A percentile compares a stretch with the other conserved stretches of the same genome.
phyloP scores from a whole-genome alignment of 1,139 yeast genomes.

The Suhomyces coccinellae region DNA sequence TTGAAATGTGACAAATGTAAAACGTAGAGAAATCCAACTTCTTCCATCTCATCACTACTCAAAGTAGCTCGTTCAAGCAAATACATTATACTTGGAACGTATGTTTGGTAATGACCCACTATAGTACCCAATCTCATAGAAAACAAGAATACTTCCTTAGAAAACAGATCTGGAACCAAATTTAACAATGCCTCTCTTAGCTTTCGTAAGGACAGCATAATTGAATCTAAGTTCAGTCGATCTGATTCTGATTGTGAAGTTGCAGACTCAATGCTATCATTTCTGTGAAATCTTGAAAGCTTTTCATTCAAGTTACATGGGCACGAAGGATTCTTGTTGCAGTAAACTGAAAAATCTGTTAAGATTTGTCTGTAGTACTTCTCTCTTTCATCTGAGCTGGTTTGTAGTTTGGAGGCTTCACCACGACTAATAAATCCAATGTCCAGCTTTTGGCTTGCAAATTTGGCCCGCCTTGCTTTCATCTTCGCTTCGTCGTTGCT shows the following conservation, averaged over 20 bases:
- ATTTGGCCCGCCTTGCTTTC: background rate
- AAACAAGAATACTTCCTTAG: constrained; percentile 49
- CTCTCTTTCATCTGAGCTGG: constrained; percentile 40
- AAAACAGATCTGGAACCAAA: constrained; percentile 37
- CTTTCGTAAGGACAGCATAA: constrained; percentile 39
- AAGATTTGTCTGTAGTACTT: constrained; percentile 40
- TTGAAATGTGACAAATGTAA: constrained; percentile 53
- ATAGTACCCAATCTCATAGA: constrained; percentile 50
- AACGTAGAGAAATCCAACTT: constrained; percentile 40
- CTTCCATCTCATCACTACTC: constrained; percentile 33
- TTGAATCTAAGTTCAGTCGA: constrained; percentile 22
- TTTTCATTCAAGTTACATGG: constrained; percentile 12
- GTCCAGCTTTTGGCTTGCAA: background rate
- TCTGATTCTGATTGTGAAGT: background rate
- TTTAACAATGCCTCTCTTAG: constrained; percentile 56
- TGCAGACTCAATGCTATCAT: background rate
- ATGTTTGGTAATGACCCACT: constrained; percentile 56
- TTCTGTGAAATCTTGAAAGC: background rate
- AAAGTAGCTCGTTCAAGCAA: constrained; percentile 31
- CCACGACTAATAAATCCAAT: constrained; percentile 61
- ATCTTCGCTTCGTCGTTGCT: background rate
- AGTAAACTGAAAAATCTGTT: constrained; percentile 28
- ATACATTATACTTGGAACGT: constrained; percentile 52
- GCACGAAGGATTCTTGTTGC: constrained; percentile 22
- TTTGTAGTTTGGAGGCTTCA: constrained; percentile 51